phyloP scores from a whole-genome alignment of 116 monocot genomes.

The Papilionanthe hybrid region DNA sequence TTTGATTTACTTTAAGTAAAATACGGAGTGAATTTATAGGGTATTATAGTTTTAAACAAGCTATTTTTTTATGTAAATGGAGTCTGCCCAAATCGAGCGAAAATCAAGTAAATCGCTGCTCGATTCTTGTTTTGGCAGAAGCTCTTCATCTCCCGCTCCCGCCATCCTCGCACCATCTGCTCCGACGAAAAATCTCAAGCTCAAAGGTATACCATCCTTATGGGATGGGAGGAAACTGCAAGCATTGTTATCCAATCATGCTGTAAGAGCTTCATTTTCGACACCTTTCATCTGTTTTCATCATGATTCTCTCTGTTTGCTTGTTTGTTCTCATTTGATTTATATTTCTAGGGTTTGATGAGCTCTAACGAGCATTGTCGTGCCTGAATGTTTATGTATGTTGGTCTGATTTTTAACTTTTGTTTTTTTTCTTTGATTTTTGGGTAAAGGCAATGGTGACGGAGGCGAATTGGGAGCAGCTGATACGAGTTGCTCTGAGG shows the following conservation, averaged over 20 bases:
- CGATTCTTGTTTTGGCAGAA: no score
- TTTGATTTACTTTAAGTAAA: no score
- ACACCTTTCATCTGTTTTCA: not conserved
- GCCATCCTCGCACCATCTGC: no score
- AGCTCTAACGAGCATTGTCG: not conserved
- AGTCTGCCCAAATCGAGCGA: no score
- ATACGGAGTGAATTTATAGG: no score
- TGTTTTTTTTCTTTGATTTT: not conserved
- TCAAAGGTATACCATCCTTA: not conserved
- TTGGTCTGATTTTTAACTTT: not conserved
- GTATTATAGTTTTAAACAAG: no score
- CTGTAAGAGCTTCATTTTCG: not conserved
- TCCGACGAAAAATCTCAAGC: no score
- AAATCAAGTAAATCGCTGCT: no score
- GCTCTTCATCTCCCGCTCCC: no score
- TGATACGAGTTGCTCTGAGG: slow-evolving; percentile 63
- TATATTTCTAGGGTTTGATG: not conserved
- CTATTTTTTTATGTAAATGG: no score
- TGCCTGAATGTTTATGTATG: not conserved
- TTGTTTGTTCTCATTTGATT: not conserved
- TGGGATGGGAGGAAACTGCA: not conserved
- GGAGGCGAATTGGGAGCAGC: slow-evolving; percentile 80
- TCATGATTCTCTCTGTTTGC: not conserved
- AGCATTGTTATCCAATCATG: not conserved
- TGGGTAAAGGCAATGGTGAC: slow-evolving; percentile 41